Evolutionary conservation across 2,329 filamentous ascomycete genomes (phyloP).

Genomic region (Penicillium vulpinum): DNA sequence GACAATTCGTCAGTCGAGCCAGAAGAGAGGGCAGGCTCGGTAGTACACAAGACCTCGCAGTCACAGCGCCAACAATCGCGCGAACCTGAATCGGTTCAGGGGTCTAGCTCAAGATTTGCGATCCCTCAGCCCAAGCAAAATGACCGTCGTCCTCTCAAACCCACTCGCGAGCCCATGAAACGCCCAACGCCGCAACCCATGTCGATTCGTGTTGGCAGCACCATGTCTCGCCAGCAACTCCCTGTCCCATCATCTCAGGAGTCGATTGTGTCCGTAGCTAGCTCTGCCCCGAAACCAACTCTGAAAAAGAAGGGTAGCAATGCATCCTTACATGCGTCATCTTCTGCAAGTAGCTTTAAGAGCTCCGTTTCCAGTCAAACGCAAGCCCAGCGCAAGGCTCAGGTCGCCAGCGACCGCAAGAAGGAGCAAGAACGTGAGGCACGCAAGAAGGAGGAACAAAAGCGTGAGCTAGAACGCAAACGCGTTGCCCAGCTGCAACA

Average conservation of each 20-base stretch:
- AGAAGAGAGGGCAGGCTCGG: conserved; percentile 29
- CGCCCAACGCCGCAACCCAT: conserved; percentile 51
- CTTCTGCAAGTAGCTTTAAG: conserved; percentile 61
- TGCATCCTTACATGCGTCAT: conserved; percentile 58
- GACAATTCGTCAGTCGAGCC: conserved; percentile 36
- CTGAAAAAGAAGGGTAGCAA: conserved; percentile 67
- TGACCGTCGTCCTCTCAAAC: conserved; percentile 46
- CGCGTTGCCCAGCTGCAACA: conserved; percentile 56
- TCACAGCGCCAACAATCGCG: conserved; percentile 31
- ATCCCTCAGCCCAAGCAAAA: conserved; percentile 35
- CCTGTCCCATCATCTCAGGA: conserved; percentile 56
- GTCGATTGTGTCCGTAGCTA: conserved; percentile 44
- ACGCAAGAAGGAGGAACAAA: conserved; percentile 76
- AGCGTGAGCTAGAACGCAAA: conserved; percentile 77
- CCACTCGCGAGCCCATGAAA: conserved; percentile 44
- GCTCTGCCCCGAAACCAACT: conserved; percentile 49
- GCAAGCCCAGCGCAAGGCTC: conserved; percentile 67
- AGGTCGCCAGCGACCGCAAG: conserved; percentile 75
- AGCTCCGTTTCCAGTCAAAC: conserved; percentile 60
- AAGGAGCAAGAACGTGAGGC: conserved; percentile 73
- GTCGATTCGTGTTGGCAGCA: conserved; percentile 51
- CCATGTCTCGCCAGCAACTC: conserved; percentile 47
- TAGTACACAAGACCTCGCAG: conserved; percentile 27
- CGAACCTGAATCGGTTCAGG: conserved; percentile 32
- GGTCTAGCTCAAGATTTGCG: conserved; percentile 29